Conservation (phyloP, 129 eudicot genomes). For the Flaveria brownii region DNA sequence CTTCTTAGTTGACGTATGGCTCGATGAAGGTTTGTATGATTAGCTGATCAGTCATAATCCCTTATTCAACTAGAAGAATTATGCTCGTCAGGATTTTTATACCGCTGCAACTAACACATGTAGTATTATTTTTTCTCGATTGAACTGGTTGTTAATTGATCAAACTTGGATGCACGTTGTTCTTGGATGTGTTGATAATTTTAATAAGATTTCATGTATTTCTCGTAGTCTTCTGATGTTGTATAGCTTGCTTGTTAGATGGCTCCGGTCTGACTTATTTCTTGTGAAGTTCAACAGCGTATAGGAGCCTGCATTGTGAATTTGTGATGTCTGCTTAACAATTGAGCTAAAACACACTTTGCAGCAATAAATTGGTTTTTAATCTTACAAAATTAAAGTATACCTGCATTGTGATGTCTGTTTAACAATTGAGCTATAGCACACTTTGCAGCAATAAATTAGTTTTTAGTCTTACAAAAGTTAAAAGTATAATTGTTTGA, state of each 20-base stretch:
- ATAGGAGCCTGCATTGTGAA: neutral
- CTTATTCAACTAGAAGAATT: conserved; percentile 26
- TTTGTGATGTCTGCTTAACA: neutral
- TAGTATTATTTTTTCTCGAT: conserved; percentile 27
- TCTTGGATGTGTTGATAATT: neutral
- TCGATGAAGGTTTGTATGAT: conserved; percentile 73
- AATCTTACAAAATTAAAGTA: too few relatives aligned
- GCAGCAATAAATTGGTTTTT: neutral
- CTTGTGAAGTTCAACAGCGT: neutral
- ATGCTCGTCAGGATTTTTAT: neutral
- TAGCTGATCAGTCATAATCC: conserved; percentile 31
- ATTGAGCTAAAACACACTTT: neutral
- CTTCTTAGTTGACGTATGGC: conserved; percentile 79
- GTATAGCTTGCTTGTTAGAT: conserved; percentile 8
- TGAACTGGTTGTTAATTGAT: conserved; percentile 11
- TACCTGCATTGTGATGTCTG: neutral
- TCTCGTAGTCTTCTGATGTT: conserved; percentile 16
- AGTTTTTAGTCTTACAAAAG: neutral
- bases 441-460: neutral
- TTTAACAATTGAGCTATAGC: neutral
- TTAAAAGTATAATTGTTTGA: neutral
- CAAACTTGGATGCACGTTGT: too few relatives aligned
- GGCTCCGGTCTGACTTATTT: neutral
- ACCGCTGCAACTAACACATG: neutral
- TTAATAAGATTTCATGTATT: conserved; percentile 28